Conservation (phyloP, 129 eudicot genomes). For the Dittrichia graveolens region DNA sequence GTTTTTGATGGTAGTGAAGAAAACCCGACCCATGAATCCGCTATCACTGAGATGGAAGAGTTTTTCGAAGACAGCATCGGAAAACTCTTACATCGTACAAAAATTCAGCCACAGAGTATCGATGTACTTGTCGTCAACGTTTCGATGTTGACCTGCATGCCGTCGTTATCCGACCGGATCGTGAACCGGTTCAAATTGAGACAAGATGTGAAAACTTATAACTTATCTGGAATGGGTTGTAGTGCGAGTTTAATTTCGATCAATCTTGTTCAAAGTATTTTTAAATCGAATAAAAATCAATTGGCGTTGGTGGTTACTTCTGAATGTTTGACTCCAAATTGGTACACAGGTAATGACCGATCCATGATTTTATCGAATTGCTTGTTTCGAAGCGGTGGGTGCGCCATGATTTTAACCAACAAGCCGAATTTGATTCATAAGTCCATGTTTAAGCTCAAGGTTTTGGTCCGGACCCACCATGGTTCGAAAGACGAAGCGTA, state of each 20-base stretch:
- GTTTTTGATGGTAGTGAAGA: slow-evolving; percentile 54
- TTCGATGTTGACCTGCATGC: slow-evolving; percentile 64
- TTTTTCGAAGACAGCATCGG: slow-evolving; percentile 39
- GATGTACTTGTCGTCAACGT: slow-evolving; percentile 83
- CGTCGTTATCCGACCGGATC: slow-evolving; percentile 62
- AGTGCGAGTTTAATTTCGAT: slow-evolving; percentile 81
- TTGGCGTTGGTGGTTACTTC: slow-evolving; percentile 76
- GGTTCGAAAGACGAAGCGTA: slow-evolving; percentile 80
- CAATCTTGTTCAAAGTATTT: slow-evolving; percentile 57
- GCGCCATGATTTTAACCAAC: slow-evolving; percentile 75
- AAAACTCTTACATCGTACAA: slow-evolving; percentile 49
- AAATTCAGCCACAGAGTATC: slow-evolving; percentile 48
- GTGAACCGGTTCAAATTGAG: slow-evolving; percentile 65
- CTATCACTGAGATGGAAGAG: slow-evolving; percentile 44
- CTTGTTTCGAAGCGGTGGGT: slow-evolving; percentile 79
- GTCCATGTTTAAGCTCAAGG: slow-evolving; percentile 73
- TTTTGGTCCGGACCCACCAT: slow-evolving; percentile 79
- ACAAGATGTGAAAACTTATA: slow-evolving; percentile 68
- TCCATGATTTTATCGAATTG: slow-evolving; percentile 89
- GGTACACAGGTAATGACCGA: slow-evolving; percentile 83
- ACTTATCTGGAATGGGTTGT: slow-evolving; percentile 91
- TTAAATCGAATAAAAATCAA: slow-evolving; percentile 44
- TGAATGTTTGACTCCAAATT: slow-evolving; percentile 72
- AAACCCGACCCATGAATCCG: slow-evolving; percentile 36
- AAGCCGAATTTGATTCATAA: slow-evolving; percentile 37